Base-by-base conservation (phyloP, 2,329 filamentous ascomycete species). In the Geosmithia flava region DNA sequence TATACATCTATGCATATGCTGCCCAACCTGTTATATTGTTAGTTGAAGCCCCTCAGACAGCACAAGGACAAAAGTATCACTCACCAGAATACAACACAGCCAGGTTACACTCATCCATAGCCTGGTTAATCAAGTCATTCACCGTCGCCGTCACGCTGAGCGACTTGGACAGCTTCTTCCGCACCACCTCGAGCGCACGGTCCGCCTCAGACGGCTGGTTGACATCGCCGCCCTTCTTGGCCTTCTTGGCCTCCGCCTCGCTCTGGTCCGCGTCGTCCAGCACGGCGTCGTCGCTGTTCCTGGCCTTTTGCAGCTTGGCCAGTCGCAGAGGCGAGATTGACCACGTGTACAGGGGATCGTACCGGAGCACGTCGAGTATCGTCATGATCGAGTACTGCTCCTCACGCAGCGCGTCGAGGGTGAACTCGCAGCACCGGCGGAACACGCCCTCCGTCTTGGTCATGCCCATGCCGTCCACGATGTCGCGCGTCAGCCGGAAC, bases 371-470 rank as follows among this genome's bases (percentile, higher is more conserved):
- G 60, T 98, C 94, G 19, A 99, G 79, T 47, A 98, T 89, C 0
- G 93, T 97, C 90, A 96, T 97, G 68, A 99, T 98, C 43, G 85
- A 90, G 62, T 95, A 94, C 13, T 87, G 87, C 62, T 98, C 93
- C 57, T 95, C 86, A n/a, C 93, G 83, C 37, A 99, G 71, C 2
- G 94, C 90, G 52, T 96, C 89, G 30, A 99, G 78, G 0, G 90
- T 97, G 62, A 97, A 97, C 62, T 99, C 94, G 63, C 93, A 98
- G 66, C 91, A 97, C n/a, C 94, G 81, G 7, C 93, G 80, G 69
- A 97, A 98, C 0, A 97, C 89, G 3, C 93, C 93, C 64, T 99
- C 94, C 0, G 90, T 95, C 58, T 87, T 88, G 2, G 87, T 94
- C 55, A 95, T 85, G 27, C 93, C 93, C 87, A 99, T 96, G 23